phyloP scores from a whole-genome alignment of 176 grass and related monocot species.

The Paspalum notatum region DNA sequence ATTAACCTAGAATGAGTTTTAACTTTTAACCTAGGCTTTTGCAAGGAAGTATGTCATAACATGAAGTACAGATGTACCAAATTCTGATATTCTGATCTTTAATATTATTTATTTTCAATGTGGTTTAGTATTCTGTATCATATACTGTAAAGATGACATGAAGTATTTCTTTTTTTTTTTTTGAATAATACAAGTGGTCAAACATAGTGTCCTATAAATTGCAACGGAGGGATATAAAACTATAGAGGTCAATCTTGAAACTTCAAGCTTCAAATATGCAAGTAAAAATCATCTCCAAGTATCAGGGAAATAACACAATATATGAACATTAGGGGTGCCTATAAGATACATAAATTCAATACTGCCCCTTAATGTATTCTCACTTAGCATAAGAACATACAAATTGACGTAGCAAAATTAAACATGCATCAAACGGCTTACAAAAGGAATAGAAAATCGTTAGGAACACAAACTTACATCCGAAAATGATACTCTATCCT shows the following conservation, averaged over 20 bases:
- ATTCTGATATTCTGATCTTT: no score
- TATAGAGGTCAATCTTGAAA: neutral
- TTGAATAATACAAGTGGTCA: no score
- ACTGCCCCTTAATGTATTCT: neutral
- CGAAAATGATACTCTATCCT: slow-evolving; percentile 69
- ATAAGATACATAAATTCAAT: neutral
- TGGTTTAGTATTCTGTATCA: no score
- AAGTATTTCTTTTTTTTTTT: no score
- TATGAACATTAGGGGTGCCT: neutral
- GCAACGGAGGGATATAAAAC: neutral
- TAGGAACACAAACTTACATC: slow-evolving; percentile 65
- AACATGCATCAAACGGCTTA: neutral
- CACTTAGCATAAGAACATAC: neutral
- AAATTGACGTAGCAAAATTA: neutral
- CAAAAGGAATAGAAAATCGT: neutral
- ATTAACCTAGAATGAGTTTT: no score
- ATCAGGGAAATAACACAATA: neutral
- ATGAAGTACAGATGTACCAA: no score
- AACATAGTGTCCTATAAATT: no score
- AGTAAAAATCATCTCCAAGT: neutral
- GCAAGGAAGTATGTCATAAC: no score
- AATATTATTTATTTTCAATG: no score
- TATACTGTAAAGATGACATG: no score
- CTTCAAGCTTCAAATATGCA: neutral
- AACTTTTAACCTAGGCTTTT: no score